A percentile compares a stretch with the other conserved stretches of the same genome.
phyloP scores from a whole-genome alignment of 768 basidiomycete species.

The Holtermanniella nyarrowii region DNA sequence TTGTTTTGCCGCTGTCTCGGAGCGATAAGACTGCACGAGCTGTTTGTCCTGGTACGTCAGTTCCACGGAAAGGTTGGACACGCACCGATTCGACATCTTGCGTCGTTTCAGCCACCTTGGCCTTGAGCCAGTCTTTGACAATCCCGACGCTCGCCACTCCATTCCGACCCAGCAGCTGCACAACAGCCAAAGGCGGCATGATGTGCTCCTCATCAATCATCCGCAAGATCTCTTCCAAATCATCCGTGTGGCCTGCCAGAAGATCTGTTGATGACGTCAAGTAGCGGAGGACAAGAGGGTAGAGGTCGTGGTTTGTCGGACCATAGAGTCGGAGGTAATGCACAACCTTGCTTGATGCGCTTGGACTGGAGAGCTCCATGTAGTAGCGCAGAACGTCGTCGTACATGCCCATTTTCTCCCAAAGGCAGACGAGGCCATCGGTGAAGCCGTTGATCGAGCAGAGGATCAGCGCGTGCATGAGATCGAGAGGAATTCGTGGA shows the following conservation, averaged over 20 bases:
- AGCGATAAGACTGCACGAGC: slow-evolving; percentile 74
- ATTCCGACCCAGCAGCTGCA: slow-evolving; percentile 80
- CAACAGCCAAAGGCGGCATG: slow-evolving; percentile 78
- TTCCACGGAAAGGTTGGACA: slow-evolving; percentile 10
- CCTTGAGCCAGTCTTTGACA: slow-evolving; percentile 81
- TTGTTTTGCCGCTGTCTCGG: slow-evolving; percentile 69
- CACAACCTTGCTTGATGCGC: slow-evolving; percentile 54
- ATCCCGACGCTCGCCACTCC: slow-evolving; percentile 81
- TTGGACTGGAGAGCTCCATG: slow-evolving; percentile 58
- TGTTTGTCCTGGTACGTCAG: slow-evolving; percentile 59
- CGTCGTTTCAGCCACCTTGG: slow-evolving; percentile 60
- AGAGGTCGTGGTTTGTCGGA: slow-evolving; percentile 58
- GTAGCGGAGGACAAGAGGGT: slow-evolving; percentile 78
- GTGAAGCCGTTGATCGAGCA: slow-evolving; percentile 78
- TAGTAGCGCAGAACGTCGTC: slow-evolving; percentile 88
- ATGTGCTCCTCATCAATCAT: slow-evolving; percentile 70
- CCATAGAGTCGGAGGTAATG: slow-evolving; percentile 67
- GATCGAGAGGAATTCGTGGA: slow-evolving; percentile 59
- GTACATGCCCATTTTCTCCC: slow-evolving; percentile 92
- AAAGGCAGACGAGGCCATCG: slow-evolving; percentile 73
- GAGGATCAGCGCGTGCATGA: slow-evolving; percentile 84
- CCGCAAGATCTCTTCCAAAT: slow-evolving; percentile 62
- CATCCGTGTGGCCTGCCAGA: slow-evolving; percentile 57
- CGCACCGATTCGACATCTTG: slow-evolving; percentile 71
- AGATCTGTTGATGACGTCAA: slow-evolving; percentile 71